Evolutionary conservation across 176 grass and related monocot species (phyloP), one percentile per base, ranked within the genome.

Genomic region (Eragrostis curvula): DNA sequence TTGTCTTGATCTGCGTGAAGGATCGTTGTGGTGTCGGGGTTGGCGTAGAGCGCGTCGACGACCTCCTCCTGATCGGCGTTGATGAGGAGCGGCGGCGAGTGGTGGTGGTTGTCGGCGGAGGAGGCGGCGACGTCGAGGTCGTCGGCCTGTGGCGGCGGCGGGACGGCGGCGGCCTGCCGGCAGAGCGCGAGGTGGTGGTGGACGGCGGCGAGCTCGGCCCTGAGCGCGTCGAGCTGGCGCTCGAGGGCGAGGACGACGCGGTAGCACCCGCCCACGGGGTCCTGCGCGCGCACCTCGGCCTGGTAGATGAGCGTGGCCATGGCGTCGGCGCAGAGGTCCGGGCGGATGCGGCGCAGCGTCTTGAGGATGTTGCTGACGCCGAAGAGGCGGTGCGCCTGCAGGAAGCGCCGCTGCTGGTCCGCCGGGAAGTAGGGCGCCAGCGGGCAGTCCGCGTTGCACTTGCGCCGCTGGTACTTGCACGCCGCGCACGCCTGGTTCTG

Each of bases 381-480:
- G 74, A 94, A 94, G 17, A 94, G 82, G 30, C 74, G 78, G 74
- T 89, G 89, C 24, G 87, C 89, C 51, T 87, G 80, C 43, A 89
- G 70, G 81, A 94, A 94, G 42, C 60, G 73, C 16, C 74, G 64
- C 85, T 89, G 89, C 84, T 94, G 68, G 73, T 89, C 85, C 48
- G 81, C 89, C 21, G 92, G 92, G 81, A 94, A 94, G 89, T 89
- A 92, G 1, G 53, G 81, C 0, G 92, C 89, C 9, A 94, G 87
- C 12, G 32, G 70, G 84, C 89, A 94, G 84, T 89, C 74, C 11
- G 57, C 44, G 41, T 50, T 92, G 81, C 92, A 94, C 87, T 77
- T 89, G 68, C 89, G 84, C 48, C 92, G 72, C 65, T 91, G 92
- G 81, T 89, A 89, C 56, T 85, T 91, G 87, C 92, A 94, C 53